Conservation (phyloP, 352 stramenopile species). For the Halophytophthora polymorphica region DNA sequence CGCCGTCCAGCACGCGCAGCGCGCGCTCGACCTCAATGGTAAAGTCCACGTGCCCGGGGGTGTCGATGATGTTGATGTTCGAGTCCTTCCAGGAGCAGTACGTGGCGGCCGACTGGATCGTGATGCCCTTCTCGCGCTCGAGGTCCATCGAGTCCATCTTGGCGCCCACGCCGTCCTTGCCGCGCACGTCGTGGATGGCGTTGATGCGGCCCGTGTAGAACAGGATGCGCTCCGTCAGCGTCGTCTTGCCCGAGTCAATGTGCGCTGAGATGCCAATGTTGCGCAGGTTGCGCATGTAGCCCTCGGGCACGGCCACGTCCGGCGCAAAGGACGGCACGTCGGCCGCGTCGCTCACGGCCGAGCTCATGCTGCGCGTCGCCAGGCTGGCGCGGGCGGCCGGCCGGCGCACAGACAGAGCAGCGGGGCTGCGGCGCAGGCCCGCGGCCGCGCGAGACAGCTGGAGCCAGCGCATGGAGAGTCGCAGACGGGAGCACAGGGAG, state of each 20-base stretch:
- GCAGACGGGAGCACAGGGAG: too few species aligned
- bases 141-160: slow-evolving; percentile 99
- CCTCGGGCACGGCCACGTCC: slow-evolving; percentile 42
- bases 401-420: slow-evolving; percentile 14
- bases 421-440: slow-evolving; percentile 21
- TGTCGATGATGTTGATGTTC: slow-evolving; percentile 99
- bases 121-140: slow-evolving; percentile 99
- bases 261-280: slow-evolving; percentile 98
- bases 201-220: slow-evolving; percentile 99
- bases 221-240: slow-evolving; percentile 98
- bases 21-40: slow-evolving; percentile 98
- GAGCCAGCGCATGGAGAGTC: slow-evolving; percentile 51
- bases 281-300: slow-evolving; percentile 83
- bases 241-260: slow-evolving; percentile 99
- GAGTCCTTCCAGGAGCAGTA: slow-evolving; percentile 95
- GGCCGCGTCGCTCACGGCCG: slow-evolving; percentile 11
- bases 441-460: slow-evolving; percentile 44
- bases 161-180: slow-evolving; percentile 97
- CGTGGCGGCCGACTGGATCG: slow-evolving; percentile 98
- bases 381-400: slow-evolving; percentile 19
- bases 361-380: slow-evolving; percentile 28
- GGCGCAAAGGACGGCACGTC: slow-evolving; percentile 42
- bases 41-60: slow-evolving; percentile 99
- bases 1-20: slow-evolving; percentile 97
- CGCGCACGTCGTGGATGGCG: slow-evolving; percentile 94